A percentile compares a stretch with the other conserved stretches of the same genome.
These are phyloP conservation scores for Vicia sativa DNA, from an alignment of 306 rosid species.

Conservation along the genomic window DNA sequence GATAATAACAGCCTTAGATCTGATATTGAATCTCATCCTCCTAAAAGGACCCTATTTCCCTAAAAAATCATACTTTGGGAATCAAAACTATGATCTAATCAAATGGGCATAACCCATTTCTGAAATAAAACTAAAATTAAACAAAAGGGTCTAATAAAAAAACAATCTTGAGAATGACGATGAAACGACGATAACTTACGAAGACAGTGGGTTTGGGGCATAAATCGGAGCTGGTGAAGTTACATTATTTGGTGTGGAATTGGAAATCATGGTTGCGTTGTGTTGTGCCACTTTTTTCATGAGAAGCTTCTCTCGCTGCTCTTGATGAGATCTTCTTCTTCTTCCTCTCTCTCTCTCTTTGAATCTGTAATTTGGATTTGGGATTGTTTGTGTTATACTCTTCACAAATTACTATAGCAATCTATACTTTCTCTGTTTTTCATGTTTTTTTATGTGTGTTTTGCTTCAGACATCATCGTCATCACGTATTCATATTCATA, in stretches of 20 bases:
- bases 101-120: not conserved
- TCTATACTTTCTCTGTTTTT: not conserved
- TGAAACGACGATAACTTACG: not conserved
- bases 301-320: not conserved
- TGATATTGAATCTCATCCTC: not conserved
- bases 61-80: not conserved
- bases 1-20: not conserved
- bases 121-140: not conserved
- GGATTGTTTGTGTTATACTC: conserved; percentile 8
- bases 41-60: not conserved
- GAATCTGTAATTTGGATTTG: not conserved
- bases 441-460: not conserved
- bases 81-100: conserved; percentile 2
- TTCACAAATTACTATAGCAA: not conserved
- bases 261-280: not conserved
- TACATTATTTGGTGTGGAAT: conserved; percentile 3
- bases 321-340: conserved; percentile 1
- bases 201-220: not conserved
- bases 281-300: not conserved
- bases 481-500: no score
- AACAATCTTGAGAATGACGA: not conserved
- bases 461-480: no score
- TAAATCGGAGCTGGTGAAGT: conserved; percentile 7
- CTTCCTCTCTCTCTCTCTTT: not conserved
- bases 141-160: not conserved